Base-by-base conservation (phyloP, 257 asterid species). In the Fraxinus americana region DNA sequence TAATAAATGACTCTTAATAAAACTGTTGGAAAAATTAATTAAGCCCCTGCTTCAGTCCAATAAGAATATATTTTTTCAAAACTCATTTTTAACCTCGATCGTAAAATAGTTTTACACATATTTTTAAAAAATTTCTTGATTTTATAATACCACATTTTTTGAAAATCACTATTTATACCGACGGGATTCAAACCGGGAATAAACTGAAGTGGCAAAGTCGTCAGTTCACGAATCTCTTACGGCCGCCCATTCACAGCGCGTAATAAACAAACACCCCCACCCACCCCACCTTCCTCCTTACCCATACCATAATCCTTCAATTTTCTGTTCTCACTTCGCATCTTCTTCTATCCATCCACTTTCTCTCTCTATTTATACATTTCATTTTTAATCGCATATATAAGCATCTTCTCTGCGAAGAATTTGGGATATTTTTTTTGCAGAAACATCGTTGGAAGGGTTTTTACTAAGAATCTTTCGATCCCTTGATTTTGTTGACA, bases 401-500 rank as follows among this genome's bases (percentile, higher is more conserved):
- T 66, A 69, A 25, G 4, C 71, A 52, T 54, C 45, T 73, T 41
- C 45, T 16, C 30, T 34, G 30, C 54, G 65, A 29, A 72, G 75
- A 16, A 27, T n/a, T 34, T n/a, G 67, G 35, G 66, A 34, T 72
- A 2, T 41, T 10, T 61, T 63, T 61, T 61, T 61, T 7, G 66
- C 66, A 57, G 66, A 57, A 61, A 61, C 68, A 61, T 23, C 29
- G 27, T 61, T 91, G 35, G 2, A 63, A 63, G 69, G 69, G 68
- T 63, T 63, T 63, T 63, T 63, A 25, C 34, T 10, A 63, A 61
- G 68, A 63, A 43, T 72, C 23, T 8, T 0, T 0, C 12, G 13
- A 43, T 43, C 16, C 57, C 61, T 29, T 70, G 21, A 70, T 70
- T 81, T 83, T 81, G 82, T 85, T 78, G 84, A 75, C 69, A 34